Evolutionary conservation across 2,329 filamentous ascomycete genomes (phyloP), one percentile per base, ranked within the genome.

Genomic region (Microdochium paspali): DNA sequence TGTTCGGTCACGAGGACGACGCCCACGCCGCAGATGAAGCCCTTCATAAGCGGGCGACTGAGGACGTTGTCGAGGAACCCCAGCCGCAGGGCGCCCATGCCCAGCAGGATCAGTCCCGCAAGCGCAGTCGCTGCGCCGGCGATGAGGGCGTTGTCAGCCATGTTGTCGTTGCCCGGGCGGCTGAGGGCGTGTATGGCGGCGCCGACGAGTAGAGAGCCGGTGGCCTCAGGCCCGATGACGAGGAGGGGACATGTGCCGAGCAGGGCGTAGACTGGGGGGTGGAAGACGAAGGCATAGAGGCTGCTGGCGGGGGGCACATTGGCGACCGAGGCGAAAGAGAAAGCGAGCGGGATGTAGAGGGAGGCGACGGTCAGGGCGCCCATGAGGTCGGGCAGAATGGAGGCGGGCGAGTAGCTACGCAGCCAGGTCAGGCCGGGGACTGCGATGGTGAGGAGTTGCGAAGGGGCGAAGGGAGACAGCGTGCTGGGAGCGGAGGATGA

Each of bases 1-100:
- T 88, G 84, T 57, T 87, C 84, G 25, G 87, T 79, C 44, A 86
- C 73, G 54, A 88, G 87, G 51, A 87, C 82, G 49, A 86, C 80
- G 30, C 84, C 84, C 60, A 88, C 84, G 23, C 84, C 84, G 50
- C 80, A 85, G 61, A 88, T 87, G 60, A 87, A 87, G 0, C 84
- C 84, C 54, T 84, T 69, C 48, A 87, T 63, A 53, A 88, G 87
- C 5, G 84, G 84, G 39, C 82, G 71, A 50, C 82, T 86, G 23
- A 88, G 68, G 10, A 88, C 82, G 56, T 82, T 86, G 58, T 88
- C 84, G 44, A 88, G 61, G 52, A 87, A 88, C 0, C 84, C 84
- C 2, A 88, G 66, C 21, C 84, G 72, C 47, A 80, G 80, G 10
- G 86, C 60, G 3, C 84, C 84, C 4, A 82, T 81, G 31, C 81